Percentiles rank a stretch among this genome's conserved stretches.
phyloP scores from a whole-genome alignment of 257 asterid species.

The Nicotiana obtusifolia region DNA sequence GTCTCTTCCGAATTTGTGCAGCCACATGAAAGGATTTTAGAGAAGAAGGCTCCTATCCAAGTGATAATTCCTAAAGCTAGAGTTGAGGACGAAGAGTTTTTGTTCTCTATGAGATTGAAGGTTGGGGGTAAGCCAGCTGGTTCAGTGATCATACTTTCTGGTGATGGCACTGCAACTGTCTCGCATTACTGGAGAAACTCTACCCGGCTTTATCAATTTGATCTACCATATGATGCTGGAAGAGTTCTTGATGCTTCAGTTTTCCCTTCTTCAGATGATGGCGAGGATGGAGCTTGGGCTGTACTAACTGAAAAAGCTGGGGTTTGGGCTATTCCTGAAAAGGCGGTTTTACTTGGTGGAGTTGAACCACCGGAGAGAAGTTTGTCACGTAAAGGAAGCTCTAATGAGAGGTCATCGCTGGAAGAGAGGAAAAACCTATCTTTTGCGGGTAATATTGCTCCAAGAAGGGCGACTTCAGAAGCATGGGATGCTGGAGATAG shows the following conservation, averaged over 20 bases:
- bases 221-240: slow-evolving; percentile 89
- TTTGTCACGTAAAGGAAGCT: slow-evolving; percentile 88
- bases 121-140: slow-evolving; percentile 93
- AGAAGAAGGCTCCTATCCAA: slow-evolving; percentile 76
- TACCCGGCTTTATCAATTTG: slow-evolving; percentile 86
- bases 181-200: slow-evolving; percentile 84
- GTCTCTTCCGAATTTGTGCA: slow-evolving; percentile 27
- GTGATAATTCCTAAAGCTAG: slow-evolving; percentile 96
- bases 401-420: slow-evolving; percentile 58
- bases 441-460: slow-evolving; percentile 53
- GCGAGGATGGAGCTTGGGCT: slow-evolving; percentile 86
- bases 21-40: slow-evolving; percentile 65
- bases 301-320: slow-evolving; percentile 96
- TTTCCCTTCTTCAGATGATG: slow-evolving; percentile 63
- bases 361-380: slow-evolving; percentile 96
- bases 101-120: slow-evolving; percentile 81
- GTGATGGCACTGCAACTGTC: slow-evolving; percentile 98
- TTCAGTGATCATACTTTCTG: slow-evolving; percentile 78
- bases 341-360: slow-evolving; percentile 83
- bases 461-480: slow-evolving; percentile 80
- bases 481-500: slow-evolving; percentile 77
- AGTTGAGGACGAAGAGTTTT: slow-evolving; percentile 78
- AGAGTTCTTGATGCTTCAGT: slow-evolving; percentile 91
- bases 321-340: slow-evolving; percentile 96
- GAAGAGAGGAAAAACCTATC: slow-evolving; percentile 60